Evolutionary conservation across 2,329 filamentous ascomycete genomes (phyloP).

Genomic region (Penicillium sp.): DNA sequence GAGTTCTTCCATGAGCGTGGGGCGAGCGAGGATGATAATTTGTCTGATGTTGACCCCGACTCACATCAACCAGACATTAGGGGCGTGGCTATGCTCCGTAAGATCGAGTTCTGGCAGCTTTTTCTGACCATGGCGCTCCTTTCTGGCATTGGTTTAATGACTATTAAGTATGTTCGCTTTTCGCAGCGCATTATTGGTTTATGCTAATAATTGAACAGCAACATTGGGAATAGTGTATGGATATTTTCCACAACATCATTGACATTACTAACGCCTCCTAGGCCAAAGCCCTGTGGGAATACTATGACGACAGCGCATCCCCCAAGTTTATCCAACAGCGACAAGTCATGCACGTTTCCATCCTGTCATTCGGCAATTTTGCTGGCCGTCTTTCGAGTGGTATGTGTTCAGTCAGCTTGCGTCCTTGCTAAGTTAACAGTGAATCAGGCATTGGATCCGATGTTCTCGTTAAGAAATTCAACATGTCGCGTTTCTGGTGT

Average conservation of each 20-base stretch:
- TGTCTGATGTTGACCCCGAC: conserved; percentile 69
- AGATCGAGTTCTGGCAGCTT: conserved; percentile 86
- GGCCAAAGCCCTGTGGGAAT: conserved; percentile 81
- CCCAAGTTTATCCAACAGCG: conserved; percentile 76
- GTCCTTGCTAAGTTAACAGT: conserved; percentile 25
- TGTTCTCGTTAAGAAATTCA: conserved; percentile 78
- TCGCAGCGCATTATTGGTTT: background rate
- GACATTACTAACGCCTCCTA: conserved; percentile 28
- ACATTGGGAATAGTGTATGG: conserved; percentile 84
- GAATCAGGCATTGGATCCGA: conserved; percentile 81
- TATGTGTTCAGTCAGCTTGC: conserved; percentile 44
- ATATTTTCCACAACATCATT: background rate
- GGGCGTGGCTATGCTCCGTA: conserved; percentile 73
- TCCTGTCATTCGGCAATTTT: conserved; percentile 89
- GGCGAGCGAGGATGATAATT: conserved; percentile 46
- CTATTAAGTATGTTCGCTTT: conserved; percentile 74
- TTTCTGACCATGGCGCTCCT: conserved; percentile 88
- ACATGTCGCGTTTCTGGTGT: conserved; percentile 89
- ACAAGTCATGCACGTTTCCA: conserved; percentile 91
- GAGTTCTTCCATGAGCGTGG: conserved; percentile 47
- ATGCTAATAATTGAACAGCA: conserved; percentile 61
- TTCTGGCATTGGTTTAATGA: conserved; percentile 94
- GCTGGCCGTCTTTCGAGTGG: conserved; percentile 77
- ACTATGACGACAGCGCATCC: conserved; percentile 75
- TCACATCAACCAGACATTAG: conserved; percentile 89